Evolutionary conservation across 2,329 filamentous ascomycete species (phyloP).

Genomic region (Kalmusia sp.): DNA sequence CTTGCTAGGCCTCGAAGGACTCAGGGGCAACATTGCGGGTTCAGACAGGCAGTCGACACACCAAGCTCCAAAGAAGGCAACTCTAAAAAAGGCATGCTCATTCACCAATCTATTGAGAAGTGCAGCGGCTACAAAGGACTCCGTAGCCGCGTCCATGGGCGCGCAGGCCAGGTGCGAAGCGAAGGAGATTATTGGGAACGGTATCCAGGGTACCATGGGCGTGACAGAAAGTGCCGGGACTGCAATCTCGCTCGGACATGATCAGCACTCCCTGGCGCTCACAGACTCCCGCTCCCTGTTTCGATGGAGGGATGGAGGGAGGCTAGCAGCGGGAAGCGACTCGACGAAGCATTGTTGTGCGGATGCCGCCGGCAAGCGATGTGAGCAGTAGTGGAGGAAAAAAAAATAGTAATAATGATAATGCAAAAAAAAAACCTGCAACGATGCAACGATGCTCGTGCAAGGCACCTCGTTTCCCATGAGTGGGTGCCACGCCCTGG

Average conservation of each 20-base stretch:
- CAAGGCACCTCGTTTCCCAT: slow-evolving; percentile 26
- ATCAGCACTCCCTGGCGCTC: slow-evolving; percentile 36
- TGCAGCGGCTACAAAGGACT: slow-evolving; percentile 12
- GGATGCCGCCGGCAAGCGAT: slow-evolving; percentile 41
- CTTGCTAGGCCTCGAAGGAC: neutral
- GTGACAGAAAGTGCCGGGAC: slow-evolving; percentile 28
- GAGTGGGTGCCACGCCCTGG: slow-evolving; percentile 27
- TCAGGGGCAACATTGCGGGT: slow-evolving; percentile 2
- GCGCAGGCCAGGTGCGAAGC: slow-evolving; percentile 11
- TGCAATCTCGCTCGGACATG: slow-evolving; percentile 33
- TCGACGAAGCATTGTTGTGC: slow-evolving; percentile 39
- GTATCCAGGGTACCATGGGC: slow-evolving; percentile 27
- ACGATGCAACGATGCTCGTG: no score
- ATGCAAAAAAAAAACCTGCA: slow-evolving; percentile 40
- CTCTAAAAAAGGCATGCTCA: slow-evolving; percentile 10
- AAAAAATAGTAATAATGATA: no score
- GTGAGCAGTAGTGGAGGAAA: slow-evolving; percentile 30
- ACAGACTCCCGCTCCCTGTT: slow-evolving; percentile 41
- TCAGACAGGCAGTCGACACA: neutral
- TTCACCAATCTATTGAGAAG: slow-evolving; percentile 13
- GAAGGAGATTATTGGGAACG: slow-evolving; percentile 7
- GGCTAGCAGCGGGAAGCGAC: slow-evolving; percentile 45
- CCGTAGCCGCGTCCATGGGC: slow-evolving; percentile 20
- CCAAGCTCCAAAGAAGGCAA: slow-evolving; percentile 5
- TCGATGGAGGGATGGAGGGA: no score